Base-by-base conservation (phyloP, 176 grass and related monocot species). In the Melocanna baccifera region DNA sequence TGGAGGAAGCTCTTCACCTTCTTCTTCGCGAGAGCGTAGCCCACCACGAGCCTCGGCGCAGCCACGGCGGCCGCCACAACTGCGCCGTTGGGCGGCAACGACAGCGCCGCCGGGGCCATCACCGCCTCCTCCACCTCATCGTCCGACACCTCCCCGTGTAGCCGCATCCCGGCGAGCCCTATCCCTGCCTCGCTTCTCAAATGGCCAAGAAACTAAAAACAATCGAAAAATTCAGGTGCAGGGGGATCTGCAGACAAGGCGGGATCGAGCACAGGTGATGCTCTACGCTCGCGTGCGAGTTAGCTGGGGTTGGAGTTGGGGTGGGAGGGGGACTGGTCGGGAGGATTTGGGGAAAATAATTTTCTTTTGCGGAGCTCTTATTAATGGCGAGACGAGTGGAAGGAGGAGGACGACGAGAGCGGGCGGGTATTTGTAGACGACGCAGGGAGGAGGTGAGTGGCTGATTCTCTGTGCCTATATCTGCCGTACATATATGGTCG, bases 1-100 rank as follows among this genome's bases (percentile, higher is more conserved):
- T 95, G 91, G 46, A 98, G 86, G 88, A 98, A 98, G 87, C 93
- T 98, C 87, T 93, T 93, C 48, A 95, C 93, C 80, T 98, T 98
- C 89, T 98, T 98, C 87, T 92, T 91, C 13, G 96, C 95, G 75
- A 98, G 91, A 45, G 96, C 96, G 73, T 88, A 98, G 22, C 93
- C 96, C 25, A 98, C 96, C 65, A 98, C 86, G 2, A 98, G 68
- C 63, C 25, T 84, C 67, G 89, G 86, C 76, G 77, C 68, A 71
- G 75, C 67, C 41, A 67, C 47, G 50, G 59, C 22, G 43, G 67
- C 68, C 85, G 69, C 70, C 47, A 42, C 69, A 40, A 30, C 48
- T 43, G 68, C 69, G 3, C 67, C 65, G 85, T 61, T 80, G 41
- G 83, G 73, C 52, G 64, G 69, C 68, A 83, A 69, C 20, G 85